Evolutionary conservation across 2,329 filamentous ascomycete species (phyloP), one percentile per base, ranked within the genome.

Genomic region (Xylariaceae sp.): DNA sequence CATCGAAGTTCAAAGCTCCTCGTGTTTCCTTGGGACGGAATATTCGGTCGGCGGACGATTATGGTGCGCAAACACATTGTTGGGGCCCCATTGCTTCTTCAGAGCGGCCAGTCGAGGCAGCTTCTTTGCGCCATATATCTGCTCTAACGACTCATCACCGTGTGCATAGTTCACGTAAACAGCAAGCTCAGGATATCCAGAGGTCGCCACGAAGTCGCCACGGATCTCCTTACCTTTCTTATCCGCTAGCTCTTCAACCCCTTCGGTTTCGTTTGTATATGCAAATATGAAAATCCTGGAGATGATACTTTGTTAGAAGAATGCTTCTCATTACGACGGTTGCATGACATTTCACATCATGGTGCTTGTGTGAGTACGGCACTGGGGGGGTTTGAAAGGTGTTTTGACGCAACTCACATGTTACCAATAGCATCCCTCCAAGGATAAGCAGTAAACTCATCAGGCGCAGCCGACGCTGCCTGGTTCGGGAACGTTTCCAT

Each of bases 1-100:
- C 33, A 36, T 36, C 33, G 14, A 36, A 36, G 10, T 36, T 36
- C 33, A 36, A 36, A 10, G 14, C 14, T 10, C 33, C 33, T 36
- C 33, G 10, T 14, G 10, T 14, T 14, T 10, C 33, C 33, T 36
- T 36, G 14, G 14, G 33, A 36, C 33, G 14, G 10, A 14, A 14
- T 36, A 36, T 36, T 36, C 33, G 33, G 33, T 36, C 33, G 14
- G 33, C 33, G 14, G 14, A 36, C 10, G 33, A 61, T 52, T 55
- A 47, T 41, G 45, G 31, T 31, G 34, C 6, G 17, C 17, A 31
- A 46, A 46, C 7, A 46, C 16, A 46, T 46, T 36, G 17, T 38
- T 19, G 31, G 44, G 44, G 18, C 38, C 44, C 31, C 44, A 46
- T 38, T 36, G 14, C 33, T 46, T 10, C 16, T 46, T 46, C 31